Evolutionary conservation across 768 basidiomycete species (phyloP), one percentile per base, ranked within the genome.

Genomic region (Kwoniella mangroviensis): DNA sequence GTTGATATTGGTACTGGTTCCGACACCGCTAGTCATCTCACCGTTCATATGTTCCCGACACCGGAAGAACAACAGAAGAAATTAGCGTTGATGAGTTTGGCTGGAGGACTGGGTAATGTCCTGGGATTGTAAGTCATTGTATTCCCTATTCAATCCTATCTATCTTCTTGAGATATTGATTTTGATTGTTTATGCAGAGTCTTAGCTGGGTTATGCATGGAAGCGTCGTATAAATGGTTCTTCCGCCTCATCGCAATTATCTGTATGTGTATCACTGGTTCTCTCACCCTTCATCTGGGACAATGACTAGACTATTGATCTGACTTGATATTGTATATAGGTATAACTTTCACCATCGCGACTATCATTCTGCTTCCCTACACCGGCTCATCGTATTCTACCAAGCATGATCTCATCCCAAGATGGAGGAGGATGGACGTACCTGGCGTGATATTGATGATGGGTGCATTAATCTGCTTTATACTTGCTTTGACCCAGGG

Each of bases 41-140:
- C 88, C 24, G 86, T 88, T 7, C 83, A 85, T 45, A 79, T 87
- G 71, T 88, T 86, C 76, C 85, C 87, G 0, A 84, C 86, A 13
- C 85, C 85, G 5, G 72, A 69, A 6, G 82, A 84, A 57, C 87
- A 88, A 71, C 84, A 86, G 54, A 82, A 82, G 22, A 88, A 87
- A 7, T 83, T 89, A 21, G 84, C 83, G 7, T 68, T 86, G 0
- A 85, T 88, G 67, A 86, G 86, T 59, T 84, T 85, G 11, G 82
- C 84, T 60, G 87, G 86, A 19, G 86, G 84, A 1, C 61, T 87
- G 34, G 87, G 86, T 17, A 86, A 86, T 74, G 84, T 87, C 82
- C 70, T 79, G 11, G 79, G 79, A 22, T 65, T 82, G 67, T 69
- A 55, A 56, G 70, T 69, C 34, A 24, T 12, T 6, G 22, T 19